Percentiles rank a stretch among this genome's conserved stretches.
These are phyloP conservation scores for Cladochytrium replicatum DNA, from an alignment of 192 early-diverging fungal genomes.

Conservation along the genomic window DNA sequence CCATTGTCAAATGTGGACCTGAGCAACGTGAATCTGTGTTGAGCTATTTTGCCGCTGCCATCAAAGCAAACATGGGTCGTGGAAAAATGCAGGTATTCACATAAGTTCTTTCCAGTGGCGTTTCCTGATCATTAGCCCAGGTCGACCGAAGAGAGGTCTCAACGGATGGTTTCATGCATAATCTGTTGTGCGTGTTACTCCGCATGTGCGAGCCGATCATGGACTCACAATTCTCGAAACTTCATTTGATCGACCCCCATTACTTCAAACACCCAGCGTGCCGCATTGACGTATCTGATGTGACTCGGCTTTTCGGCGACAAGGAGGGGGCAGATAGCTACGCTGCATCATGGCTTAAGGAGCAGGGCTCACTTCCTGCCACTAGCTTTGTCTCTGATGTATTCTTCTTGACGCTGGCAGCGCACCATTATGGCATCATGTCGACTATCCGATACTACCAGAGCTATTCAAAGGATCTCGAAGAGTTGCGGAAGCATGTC, in stretches of 20 bases:
- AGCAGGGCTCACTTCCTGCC: conserved; percentile 6
- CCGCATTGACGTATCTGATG: conserved; percentile 50
- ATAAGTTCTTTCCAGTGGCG: conserved; percentile 4
- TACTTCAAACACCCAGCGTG: conserved; percentile 54
- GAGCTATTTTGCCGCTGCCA: conserved; percentile 51
- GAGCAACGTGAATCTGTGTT: conserved; percentile 49
- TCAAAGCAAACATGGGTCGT: conserved; percentile 59
- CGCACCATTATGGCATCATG: conserved; percentile 73
- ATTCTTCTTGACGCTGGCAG: conserved; percentile 69
- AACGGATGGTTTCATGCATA: conserved; percentile 79
- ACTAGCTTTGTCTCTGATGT: conserved; percentile 84
- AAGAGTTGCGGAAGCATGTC: conserved; percentile 60
- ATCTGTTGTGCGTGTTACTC: conserved; percentile 55
- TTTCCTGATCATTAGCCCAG: conserved; percentile 7
- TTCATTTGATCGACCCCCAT: conserved; percentile 64
- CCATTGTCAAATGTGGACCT: conserved; percentile 56
- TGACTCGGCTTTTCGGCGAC: conserved; percentile 73
- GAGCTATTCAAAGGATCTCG: conserved; percentile 53
- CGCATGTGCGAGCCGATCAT: conserved; percentile 77
- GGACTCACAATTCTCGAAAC: conserved; percentile 60
- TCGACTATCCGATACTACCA: conserved; percentile 60
- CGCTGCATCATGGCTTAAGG: conserved; percentile 21
- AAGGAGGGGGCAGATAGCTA: conserved; percentile 57
- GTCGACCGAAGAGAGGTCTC: conserved; percentile 63
- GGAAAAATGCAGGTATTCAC: conserved; percentile 59